Evolutionary conservation across 306 rosid genomes (phyloP).

Genomic region (Corylus avellana): DNA sequence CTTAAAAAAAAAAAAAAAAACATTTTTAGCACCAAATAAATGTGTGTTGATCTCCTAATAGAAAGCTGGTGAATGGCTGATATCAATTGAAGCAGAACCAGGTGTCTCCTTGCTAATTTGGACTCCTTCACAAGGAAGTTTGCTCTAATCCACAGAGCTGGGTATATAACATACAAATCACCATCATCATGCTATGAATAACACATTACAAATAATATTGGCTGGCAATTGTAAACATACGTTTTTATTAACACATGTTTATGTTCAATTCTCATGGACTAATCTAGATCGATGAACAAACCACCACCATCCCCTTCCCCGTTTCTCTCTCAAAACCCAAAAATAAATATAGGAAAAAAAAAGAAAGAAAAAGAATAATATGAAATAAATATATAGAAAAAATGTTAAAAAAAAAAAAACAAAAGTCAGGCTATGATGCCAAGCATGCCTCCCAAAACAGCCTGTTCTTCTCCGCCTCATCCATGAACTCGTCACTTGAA

Average conservation of each 20-base stretch:
- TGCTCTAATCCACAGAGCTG: neutral
- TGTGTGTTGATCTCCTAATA: neutral
- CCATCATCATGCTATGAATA: neutral
- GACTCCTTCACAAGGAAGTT: neutral
- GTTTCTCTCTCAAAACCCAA: neutral
- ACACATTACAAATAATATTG: neutral
- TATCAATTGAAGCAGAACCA: neutral
- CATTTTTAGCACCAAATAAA: neutral
- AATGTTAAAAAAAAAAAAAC: neutral
- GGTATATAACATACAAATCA: neutral
- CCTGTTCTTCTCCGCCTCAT: slow-evolving; percentile 81
- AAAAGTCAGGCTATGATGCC: slow-evolving; percentile 53
- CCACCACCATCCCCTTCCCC: neutral
- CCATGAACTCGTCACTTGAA: slow-evolving; percentile 50
- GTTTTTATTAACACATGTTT: neutral
- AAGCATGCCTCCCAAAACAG: slow-evolving; percentile 92
- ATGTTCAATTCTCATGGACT: neutral
- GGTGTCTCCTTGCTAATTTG: neutral
- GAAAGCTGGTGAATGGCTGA: neutral
- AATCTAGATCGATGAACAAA: neutral
- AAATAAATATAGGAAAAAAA: too few relatives aligned
- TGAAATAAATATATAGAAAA: slow-evolving; percentile 1
- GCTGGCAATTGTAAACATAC: neutral
- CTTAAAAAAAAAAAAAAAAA: neutral
- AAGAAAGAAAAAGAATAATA: too few relatives aligned